Evolutionary conservation across 176 grass and related monocot species (phyloP).

Genomic region (Poa annua): DNA sequence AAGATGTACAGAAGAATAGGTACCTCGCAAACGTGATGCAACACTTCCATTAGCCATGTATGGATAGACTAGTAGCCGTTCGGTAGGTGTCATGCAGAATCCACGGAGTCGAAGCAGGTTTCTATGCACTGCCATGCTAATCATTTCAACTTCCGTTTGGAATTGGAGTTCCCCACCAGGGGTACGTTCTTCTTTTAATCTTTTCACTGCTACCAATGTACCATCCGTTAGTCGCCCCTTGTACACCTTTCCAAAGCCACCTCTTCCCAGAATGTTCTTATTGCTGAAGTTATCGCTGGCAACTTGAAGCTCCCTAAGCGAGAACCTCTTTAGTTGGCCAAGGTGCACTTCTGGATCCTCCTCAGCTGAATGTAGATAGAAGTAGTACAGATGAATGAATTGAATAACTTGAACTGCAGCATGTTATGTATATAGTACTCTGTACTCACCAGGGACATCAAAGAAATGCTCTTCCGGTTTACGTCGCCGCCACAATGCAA

Average conservation of each 20-base stretch:
- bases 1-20: neutral
- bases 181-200: conserved; percentile 76
- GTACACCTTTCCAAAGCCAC: conserved; percentile 93
- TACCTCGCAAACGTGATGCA: conserved; percentile 79
- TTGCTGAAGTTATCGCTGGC: conserved; percentile 88
- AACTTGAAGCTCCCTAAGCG: conserved; percentile 82
- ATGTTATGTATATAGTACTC: conserved; percentile 33
- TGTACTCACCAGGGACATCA: conserved; percentile 73
- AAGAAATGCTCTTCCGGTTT: conserved; percentile 88
- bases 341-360: conserved; percentile 96
- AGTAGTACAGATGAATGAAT: conserved; percentile 42
- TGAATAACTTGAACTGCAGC: conserved; percentile 12
- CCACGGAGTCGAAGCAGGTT: conserved; percentile 75
- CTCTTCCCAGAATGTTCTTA: conserved; percentile 80
- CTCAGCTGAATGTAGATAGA: conserved; percentile 63
- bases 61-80: conserved; percentile 75
- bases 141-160: conserved; percentile 85
- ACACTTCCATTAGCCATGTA: conserved; percentile 83
- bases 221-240: conserved; percentile 77
- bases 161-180: conserved; percentile 79
- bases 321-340: conserved; percentile 88
- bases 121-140: conserved; percentile 84
- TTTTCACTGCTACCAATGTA: conserved; percentile 75
- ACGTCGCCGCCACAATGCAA: conserved; percentile 69
- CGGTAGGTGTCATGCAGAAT: conserved; percentile 91